A percentile compares a stretch with the other conserved stretches of the same genome.
These are phyloP conservation scores for Apiospora arundinis DNA, from an alignment of 2,329 filamentous ascomycete species.

Conservation along the genomic window DNA sequence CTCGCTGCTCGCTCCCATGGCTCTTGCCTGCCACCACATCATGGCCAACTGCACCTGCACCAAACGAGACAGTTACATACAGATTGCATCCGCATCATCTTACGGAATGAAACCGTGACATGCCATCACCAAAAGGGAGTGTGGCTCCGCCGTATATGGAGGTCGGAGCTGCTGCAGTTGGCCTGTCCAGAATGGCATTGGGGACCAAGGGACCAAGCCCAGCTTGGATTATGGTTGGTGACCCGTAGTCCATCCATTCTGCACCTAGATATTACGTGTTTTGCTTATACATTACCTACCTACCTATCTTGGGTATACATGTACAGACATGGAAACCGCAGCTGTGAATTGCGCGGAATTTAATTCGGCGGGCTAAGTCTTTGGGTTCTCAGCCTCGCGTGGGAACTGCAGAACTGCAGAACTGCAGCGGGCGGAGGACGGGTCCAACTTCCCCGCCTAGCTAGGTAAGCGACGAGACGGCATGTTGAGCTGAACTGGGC, in stretches of 20 bases:
- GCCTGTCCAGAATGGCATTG: not conserved
- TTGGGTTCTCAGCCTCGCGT: not conserved
- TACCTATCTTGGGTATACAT: no score
- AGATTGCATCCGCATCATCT: not conserved
- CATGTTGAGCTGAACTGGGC: not conserved
- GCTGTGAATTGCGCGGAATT: no score
- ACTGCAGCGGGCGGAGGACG: not conserved
- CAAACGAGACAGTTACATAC: conserved; percentile 1
- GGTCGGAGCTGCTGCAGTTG: not conserved
- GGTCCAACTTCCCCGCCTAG: not conserved
- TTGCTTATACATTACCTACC: no score
- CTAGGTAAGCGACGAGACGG: no score
- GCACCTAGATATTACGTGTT: not conserved
- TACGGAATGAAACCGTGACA: not conserved
- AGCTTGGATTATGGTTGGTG: not conserved
- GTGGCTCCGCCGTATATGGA: not conserved
- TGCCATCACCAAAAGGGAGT: not conserved
- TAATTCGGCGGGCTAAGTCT: not conserved
- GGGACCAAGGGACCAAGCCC: not conserved
- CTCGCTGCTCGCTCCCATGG: not conserved
- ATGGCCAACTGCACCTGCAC: not conserved
- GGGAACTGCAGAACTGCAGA: not conserved
- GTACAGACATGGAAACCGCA: no score
- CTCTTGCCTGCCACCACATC: not conserved
- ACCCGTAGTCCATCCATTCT: not conserved